A percentile compares a stretch with the other conserved stretches of the same genome.
Evolutionary conservation across 495 filamentous ascomycete genomes (phyloP).

Genomic region (Annulohypoxylon stygium): DNA sequence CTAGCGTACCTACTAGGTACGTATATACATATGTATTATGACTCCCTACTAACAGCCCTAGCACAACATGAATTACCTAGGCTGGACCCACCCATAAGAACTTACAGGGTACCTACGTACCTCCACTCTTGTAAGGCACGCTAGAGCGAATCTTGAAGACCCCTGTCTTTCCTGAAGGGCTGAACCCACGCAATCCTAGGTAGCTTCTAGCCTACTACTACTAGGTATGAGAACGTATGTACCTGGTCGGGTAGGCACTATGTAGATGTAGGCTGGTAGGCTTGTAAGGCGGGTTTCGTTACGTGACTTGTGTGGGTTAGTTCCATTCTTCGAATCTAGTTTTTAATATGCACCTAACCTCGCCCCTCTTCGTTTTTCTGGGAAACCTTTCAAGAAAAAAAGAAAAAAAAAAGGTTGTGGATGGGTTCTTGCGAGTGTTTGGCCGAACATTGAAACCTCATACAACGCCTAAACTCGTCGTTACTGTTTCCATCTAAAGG

Average conservation of each 20-base stretch:
- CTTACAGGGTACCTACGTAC: slow-evolving; percentile 10
- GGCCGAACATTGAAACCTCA: slow-evolving; percentile 23
- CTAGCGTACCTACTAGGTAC: slow-evolving; percentile 1
- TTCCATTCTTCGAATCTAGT: slow-evolving; percentile 44
- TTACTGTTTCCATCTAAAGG: slow-evolving; percentile 20
- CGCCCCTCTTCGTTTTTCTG: slow-evolving; percentile 42
- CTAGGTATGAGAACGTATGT: slow-evolving; percentile 5
- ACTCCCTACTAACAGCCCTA: neutral
- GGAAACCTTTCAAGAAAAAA: slow-evolving; percentile 34
- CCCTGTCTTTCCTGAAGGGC: slow-evolving; percentile 29
- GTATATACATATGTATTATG: slow-evolving; percentile 5
- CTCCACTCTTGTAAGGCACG: slow-evolving; percentile 26
- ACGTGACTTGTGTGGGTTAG: slow-evolving; percentile 41
- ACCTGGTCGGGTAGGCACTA: slow-evolving; percentile 1
- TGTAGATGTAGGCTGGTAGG: slow-evolving; percentile 21
- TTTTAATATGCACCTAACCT: slow-evolving; percentile 50
- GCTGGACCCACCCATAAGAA: slow-evolving; percentile 10
- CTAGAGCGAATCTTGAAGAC: slow-evolving; percentile 18
- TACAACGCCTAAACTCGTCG: slow-evolving; percentile 29
- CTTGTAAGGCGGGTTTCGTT: slow-evolving; percentile 37
- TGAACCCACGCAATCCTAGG: slow-evolving; percentile 34
- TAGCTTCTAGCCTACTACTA: neutral
- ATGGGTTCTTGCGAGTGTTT: slow-evolving; percentile 46
- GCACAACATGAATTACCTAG: neutral
- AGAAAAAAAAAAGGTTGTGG: slow-evolving; percentile 24